A percentile compares a stretch with the other conserved stretches of the same genome.
Conservation (phyloP, 2,329 filamentous ascomycete species). For the Hymenoscyphus linearis region DNA sequence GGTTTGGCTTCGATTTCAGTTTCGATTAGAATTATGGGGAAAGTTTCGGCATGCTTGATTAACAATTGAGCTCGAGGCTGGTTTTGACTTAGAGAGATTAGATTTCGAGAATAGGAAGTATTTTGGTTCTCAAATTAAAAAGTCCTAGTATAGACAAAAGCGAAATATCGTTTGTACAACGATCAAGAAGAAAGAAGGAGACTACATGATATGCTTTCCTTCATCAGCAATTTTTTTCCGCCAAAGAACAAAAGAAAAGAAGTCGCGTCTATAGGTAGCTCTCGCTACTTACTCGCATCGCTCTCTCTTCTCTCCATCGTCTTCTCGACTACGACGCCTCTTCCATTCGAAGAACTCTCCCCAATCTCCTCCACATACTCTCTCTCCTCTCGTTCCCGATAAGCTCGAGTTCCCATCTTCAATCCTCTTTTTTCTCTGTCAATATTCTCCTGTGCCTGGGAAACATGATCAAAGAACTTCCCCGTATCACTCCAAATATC, state of each 20-base stretch:
- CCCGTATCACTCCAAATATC: slow-evolving; percentile 9
- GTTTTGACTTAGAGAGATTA: too few species aligned
- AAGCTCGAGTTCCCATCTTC: slow-evolving; percentile 22
- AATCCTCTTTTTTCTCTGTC: neutral
- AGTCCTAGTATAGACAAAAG: too few species aligned
- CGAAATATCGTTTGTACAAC: too few species aligned
- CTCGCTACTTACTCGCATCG: neutral
- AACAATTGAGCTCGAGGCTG: too few species aligned
- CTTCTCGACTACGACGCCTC: slow-evolving; percentile 10
- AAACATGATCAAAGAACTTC: neutral
- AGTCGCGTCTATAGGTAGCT: neutral
- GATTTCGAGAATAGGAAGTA: too few species aligned
- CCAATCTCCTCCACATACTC: slow-evolving; percentile 8
- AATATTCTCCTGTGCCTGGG: neutral
- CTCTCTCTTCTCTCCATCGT: slow-evolving; percentile 13
- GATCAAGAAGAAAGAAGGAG: too few species aligned
- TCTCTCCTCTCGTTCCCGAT: slow-evolving; percentile 19
- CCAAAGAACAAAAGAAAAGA: neutral
- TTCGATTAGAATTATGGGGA: too few species aligned
- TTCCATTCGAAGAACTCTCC: neutral
- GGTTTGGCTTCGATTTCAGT: too few species aligned
- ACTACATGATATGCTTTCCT: too few species aligned
- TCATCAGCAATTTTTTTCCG: neutral
- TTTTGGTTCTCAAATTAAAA: too few species aligned
- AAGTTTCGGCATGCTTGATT: too few species aligned